Percentiles rank a stretch among this genome's conserved stretches.
phyloP scores from a whole-genome alignment of 768 basidiomycete genomes.

The Suillus variegatus region DNA sequence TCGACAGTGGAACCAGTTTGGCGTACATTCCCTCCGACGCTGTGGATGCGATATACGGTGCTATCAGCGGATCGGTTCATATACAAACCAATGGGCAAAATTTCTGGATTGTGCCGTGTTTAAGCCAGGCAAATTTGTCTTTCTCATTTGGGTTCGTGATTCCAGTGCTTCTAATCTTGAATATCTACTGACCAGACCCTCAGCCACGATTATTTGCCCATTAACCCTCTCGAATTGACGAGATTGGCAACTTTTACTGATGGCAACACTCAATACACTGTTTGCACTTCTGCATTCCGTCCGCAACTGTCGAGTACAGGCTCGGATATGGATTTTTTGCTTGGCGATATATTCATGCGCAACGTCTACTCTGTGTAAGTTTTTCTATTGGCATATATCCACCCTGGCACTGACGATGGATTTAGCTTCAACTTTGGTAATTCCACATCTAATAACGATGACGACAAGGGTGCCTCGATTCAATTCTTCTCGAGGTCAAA shows the following conservation, averaged over 20 bases:
- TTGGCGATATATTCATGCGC: slow-evolving; percentile 47
- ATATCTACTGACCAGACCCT: neutral
- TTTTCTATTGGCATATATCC: neutral
- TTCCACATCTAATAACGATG: slow-evolving; percentile 5
- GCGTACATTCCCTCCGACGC: slow-evolving; percentile 37
- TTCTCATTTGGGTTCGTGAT: slow-evolving; percentile 21
- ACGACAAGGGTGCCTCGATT: slow-evolving; percentile 36
- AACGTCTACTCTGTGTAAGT: slow-evolving; percentile 47
- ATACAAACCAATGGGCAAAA: slow-evolving; percentile 27
- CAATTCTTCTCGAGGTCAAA: slow-evolving; percentile 41
- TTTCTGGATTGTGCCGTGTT: slow-evolving; percentile 40
- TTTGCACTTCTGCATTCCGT: slow-evolving; percentile 39
- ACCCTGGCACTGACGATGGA: neutral
- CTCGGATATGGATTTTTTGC: slow-evolving; percentile 38
- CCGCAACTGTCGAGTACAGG: slow-evolving; percentile 25
- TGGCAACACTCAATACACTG: slow-evolving; percentile 35
- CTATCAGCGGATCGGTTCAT: slow-evolving; percentile 37
- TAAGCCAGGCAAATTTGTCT: slow-evolving; percentile 30
- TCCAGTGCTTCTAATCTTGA: neutral
- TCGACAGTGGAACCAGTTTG: slow-evolving; percentile 47
- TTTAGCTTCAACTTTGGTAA: slow-evolving; percentile 47
- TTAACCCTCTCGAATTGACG: slow-evolving; percentile 48
- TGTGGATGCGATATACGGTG: slow-evolving; percentile 40
- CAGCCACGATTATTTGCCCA: slow-evolving; percentile 35
- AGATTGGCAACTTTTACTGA: slow-evolving; percentile 27